Evolutionary conservation across 768 basidiomycete species (phyloP), one percentile per base, ranked within the genome.

Genomic region (Tylopilus sp.): DNA sequence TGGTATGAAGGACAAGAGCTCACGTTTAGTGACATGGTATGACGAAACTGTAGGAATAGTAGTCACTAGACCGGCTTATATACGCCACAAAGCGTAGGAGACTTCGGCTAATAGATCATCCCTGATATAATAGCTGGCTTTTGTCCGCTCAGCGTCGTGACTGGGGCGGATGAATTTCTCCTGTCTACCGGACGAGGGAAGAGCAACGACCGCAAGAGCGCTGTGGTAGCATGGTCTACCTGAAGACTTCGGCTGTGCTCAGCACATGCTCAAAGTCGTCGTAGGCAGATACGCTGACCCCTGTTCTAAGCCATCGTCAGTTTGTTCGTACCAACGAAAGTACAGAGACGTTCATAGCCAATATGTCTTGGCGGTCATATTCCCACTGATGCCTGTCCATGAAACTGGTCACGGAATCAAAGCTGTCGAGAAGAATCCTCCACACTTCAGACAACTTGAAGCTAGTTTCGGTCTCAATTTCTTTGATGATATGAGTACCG

Each of bases 241-340:
- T 74, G 72, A 11, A 76, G 49, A 1, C 71, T 72, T 4, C 2
- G 0, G 17, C 20, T 0, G 8, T 17, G 1, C 18, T 51, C 12
- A 46, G 26, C 5, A n/a, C 1, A 13, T 0, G 18, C 4, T 7
- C 5, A 35, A 17, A 17, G 20, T 13, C n/a, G 4, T 39, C 1
- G 20, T 5, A 28, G 3, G 21, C 6, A 41, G 4, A 31, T 31
- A 21, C 17, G 12, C 70, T 4, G 44, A 79, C 80, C 55, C 62
- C 11, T 61, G 44, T 51, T 81, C 79, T 76, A 75, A 81, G 7
- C 75, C 79, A 58, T 80, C 74, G 0, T 46, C 31, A 0, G 74
- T 75, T 9, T 55, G 41, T 6, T 60, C 33, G 28, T 69, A 71
- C 9, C 2, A 0, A 1, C 0, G 18, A 2, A 0, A 45, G 20